These are phyloP conservation scores for Petrea volubilis DNA, from an alignment of 257 asterid species.

Conservation along the genomic window DNA sequence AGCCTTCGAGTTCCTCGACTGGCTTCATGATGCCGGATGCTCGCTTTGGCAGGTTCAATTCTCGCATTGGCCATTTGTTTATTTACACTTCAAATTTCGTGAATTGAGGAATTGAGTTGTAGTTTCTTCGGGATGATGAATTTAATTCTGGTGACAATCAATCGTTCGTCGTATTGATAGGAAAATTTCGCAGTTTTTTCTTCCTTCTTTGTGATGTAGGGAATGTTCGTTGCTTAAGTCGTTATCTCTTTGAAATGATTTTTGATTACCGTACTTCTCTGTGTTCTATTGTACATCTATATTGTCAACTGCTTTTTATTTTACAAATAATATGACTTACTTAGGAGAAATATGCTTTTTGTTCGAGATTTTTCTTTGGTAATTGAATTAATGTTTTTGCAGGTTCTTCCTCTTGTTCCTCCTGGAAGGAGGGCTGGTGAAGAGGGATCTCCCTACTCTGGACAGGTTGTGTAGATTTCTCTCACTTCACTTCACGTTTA, in stretches of 20 bases:
- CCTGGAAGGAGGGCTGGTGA: conserved; percentile 90
- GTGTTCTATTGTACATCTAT: no score
- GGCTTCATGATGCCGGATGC: conserved; percentile 94
- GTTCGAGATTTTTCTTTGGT: not conserved
- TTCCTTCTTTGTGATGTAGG: not conserved
- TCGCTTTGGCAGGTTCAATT: conserved; percentile 86
- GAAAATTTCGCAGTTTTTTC: not conserved
- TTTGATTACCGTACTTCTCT: not conserved
- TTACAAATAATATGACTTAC: not conserved
- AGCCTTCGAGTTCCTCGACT: conserved; percentile 79
- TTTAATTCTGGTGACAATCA: not conserved
- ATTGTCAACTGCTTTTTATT: not conserved
- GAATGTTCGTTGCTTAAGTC: not conserved
- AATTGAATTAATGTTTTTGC: conserved; percentile 22
- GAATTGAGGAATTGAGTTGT: not conserved
- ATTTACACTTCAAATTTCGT: not conserved
- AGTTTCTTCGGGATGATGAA: not conserved
- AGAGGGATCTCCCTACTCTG: conserved; percentile 96
- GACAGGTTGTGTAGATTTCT: conserved; percentile 60
- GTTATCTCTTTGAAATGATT: not conserved
- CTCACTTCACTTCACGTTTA: not conserved
- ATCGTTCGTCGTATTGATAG: conserved; percentile 6
- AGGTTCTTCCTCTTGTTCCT: conserved; percentile 99
- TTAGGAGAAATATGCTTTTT: not conserved
- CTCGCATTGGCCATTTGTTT: not conserved